Conservation (phyloP, 202 grass and related monocot genomes). For the Brachypodium distachyon region DNA sequence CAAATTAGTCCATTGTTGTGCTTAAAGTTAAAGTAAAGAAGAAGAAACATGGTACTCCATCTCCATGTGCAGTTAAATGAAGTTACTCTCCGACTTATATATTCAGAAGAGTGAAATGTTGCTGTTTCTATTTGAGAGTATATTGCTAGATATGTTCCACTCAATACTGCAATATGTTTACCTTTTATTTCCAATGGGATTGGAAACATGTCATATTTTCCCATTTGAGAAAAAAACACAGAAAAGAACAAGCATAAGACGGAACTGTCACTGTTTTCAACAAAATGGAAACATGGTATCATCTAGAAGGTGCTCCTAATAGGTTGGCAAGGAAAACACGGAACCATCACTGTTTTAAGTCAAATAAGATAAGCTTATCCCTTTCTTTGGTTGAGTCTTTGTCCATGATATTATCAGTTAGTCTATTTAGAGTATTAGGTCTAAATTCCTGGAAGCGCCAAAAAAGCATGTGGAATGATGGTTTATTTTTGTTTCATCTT, state of each 20-base stretch:
- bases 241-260: not conserved
- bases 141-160: not conserved
- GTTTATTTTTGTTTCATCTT: not conserved
- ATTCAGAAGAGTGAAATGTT: not conserved
- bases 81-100: not conserved
- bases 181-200: not conserved
- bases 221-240: not conserved
- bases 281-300: not conserved
- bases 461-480: not conserved
- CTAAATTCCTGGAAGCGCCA: not conserved
- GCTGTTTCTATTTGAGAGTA: not conserved
- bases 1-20: not conserved
- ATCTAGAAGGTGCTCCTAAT: not conserved
- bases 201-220: not conserved
- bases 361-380: conserved; percentile 16
- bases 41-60: not conserved
- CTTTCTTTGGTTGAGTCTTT: not conserved
- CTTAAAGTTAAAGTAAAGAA: not conserved
- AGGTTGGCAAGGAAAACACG: conserved; percentile 10
- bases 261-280: not conserved
- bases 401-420: not conserved
- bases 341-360: conserved; percentile 19
- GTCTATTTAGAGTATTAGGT: not conserved
- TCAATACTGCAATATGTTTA: not conserved
- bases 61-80: too few species aligned